A percentile compares a stretch with the other conserved stretches of the same genome.
phyloP scores from a whole-genome alignment of 225 moss, liverwort and hornwort genomes.

The Climacium dendroides region DNA sequence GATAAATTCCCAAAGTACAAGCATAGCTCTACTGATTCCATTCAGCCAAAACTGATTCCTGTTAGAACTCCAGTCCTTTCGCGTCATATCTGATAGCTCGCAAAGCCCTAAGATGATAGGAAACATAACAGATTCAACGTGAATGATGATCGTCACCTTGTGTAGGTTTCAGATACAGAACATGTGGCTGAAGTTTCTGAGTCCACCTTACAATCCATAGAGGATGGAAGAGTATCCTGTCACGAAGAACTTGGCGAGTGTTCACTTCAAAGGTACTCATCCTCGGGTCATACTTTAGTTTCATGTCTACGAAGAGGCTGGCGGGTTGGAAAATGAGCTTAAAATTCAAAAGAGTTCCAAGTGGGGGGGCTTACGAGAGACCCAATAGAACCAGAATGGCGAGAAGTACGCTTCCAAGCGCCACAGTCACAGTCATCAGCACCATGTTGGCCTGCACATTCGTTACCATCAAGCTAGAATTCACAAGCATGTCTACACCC shows the following conservation, averaged over 20 bases:
- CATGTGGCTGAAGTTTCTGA: conserved; percentile 16
- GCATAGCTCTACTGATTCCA: too few relatives aligned
- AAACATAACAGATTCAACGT: neutral
- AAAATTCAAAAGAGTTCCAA: neutral
- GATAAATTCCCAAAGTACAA: neutral
- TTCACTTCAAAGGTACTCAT: neutral
- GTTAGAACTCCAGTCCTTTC: neutral
- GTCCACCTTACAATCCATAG: conserved; percentile 15
- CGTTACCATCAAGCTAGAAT: conserved; percentile 14
- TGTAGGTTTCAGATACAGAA: conserved; percentile 9
- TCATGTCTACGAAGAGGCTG: neutral
- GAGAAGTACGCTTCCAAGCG: conserved; percentile 2
- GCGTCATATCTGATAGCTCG: neutral
- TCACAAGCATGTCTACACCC: conserved; percentile 1
- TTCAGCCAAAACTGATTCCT: neutral
- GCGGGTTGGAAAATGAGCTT: neutral
- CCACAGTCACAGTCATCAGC: conserved; percentile 1
- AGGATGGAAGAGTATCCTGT: conserved; percentile 21
- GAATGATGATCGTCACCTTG: neutral
- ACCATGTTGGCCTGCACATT: conserved; percentile 21
- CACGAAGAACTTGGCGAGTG: neutral
- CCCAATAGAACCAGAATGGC: neutral
- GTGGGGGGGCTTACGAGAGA: neutral
- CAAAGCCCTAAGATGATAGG: neutral
- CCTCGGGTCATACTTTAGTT: neutral